phyloP scores from a whole-genome alignment of 2,329 filamentous ascomycete genomes.

The Annulohypoxylon truncatum region DNA sequence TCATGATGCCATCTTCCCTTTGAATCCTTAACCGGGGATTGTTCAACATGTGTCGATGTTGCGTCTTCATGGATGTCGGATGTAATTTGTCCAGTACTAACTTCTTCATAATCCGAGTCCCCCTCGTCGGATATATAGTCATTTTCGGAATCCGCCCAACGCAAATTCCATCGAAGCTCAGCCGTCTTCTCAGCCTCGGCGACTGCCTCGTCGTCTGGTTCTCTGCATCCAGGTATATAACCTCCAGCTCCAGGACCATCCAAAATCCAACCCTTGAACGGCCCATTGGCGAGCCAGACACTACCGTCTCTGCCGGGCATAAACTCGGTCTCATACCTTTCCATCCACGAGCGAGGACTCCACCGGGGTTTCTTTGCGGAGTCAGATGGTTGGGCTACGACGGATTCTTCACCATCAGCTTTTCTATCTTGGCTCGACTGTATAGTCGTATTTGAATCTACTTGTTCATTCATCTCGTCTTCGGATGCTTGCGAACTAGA shows the following conservation, averaged over 20 bases:
- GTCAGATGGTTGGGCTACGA: neutral
- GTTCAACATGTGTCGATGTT: neutral
- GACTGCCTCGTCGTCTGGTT: constrained; percentile 36
- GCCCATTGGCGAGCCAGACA: constrained; percentile 38
- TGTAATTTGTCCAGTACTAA: neutral
- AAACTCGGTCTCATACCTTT: constrained; percentile 27
- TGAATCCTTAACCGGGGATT: neutral
- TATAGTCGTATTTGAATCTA: no score
- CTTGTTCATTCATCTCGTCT: neutral
- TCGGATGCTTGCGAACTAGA: constrained; percentile 4
- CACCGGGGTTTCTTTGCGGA: constrained; percentile 18
- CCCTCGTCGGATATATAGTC: neutral
- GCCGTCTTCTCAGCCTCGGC: constrained; percentile 33
- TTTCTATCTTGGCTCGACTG: neutral
- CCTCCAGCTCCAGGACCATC: constrained; percentile 33
- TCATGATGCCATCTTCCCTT: neutral
- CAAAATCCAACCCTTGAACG: constrained; percentile 43
- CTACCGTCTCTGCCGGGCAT: constrained; percentile 4
- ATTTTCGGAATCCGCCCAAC: neutral
- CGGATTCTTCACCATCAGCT: neutral
- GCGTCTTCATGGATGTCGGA: neutral
- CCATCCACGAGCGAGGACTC: constrained; percentile 31
- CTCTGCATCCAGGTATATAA: constrained; percentile 34
- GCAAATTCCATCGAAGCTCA: neutral
- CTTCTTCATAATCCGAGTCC: neutral